Conservation (phyloP, 2,329 filamentous ascomycete species). For the Botrytis aclada region DNA sequence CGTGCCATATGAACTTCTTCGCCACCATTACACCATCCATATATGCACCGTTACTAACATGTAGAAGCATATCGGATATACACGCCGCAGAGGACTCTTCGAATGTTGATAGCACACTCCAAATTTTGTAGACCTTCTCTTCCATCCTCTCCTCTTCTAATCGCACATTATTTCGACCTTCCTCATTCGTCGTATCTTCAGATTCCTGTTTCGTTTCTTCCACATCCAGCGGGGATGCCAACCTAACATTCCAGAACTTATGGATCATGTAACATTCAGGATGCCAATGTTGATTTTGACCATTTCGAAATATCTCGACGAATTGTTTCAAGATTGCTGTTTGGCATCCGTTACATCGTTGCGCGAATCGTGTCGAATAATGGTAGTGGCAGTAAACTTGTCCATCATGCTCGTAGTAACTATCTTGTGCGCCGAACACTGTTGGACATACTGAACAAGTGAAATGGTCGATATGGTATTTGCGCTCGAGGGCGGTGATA, state of each 20-base stretch:
- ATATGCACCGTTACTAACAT: slow-evolving; percentile 97
- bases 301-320: slow-evolving; percentile 97
- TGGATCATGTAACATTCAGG: slow-evolving; percentile 99
- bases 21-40: slow-evolving; percentile 92
- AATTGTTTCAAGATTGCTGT: slow-evolving; percentile 98
- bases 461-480: slow-evolving; percentile 99
- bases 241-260: slow-evolving; percentile 98
- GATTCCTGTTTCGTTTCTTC: slow-evolving; percentile 42
- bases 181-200: slow-evolving; percentile 58
- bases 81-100: slow-evolving; percentile 97
- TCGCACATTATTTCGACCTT: slow-evolving; percentile 72
- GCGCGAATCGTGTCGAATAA: slow-evolving; percentile 95
- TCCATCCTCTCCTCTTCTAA: slow-evolving; percentile 92
- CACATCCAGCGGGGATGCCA: slow-evolving; percentile 48
- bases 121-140: slow-evolving; percentile 96
- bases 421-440: slow-evolving; percentile 97
- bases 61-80: slow-evolving; percentile 97
- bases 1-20: slow-evolving; percentile 93
- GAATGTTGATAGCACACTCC: slow-evolving; percentile 95
- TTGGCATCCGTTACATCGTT: slow-evolving; percentile 93
- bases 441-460: slow-evolving; percentile 96
- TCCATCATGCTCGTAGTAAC: slow-evolving; percentile 97
- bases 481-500: slow-evolving; percentile 94
- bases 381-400: slow-evolving; percentile 98
- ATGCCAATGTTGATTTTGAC: slow-evolving; percentile 98